A percentile compares a stretch with the other conserved stretches of the same genome.
These are phyloP conservation scores for Vaucheria bursata DNA, from an alignment of 352 stramenopile species.

Conservation along the genomic window DNA sequence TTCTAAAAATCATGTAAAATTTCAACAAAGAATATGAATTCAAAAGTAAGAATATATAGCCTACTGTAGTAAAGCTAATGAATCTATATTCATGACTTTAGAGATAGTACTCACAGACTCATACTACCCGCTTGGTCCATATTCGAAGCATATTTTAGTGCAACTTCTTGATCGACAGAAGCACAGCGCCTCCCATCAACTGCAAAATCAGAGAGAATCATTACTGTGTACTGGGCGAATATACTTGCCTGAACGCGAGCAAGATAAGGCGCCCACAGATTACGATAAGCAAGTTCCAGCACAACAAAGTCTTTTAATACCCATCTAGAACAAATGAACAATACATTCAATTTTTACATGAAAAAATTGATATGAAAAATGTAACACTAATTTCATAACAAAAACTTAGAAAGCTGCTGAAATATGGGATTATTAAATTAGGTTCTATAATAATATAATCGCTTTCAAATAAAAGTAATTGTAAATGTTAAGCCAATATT, in stretches of 20 bases:
- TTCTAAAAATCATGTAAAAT: too few relatives aligned
- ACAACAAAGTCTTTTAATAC: not conserved
- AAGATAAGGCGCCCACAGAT: conserved; percentile 4
- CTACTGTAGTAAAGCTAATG: too few relatives aligned
- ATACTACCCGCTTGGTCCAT: not conserved
- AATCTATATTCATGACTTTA: too few relatives aligned
- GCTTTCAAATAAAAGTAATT: not conserved
- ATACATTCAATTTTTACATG: too few relatives aligned
- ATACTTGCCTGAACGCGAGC: conserved; percentile 1
- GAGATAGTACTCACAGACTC: conserved; percentile 6
- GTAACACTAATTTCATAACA: not conserved
- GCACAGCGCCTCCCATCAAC: not conserved
- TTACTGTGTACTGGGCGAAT: not conserved
- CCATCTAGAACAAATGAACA: too few relatives aligned
- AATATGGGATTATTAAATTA: not conserved
- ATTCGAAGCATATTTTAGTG: not conserved
- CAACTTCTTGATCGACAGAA: not conserved
- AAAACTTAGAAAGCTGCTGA: not conserved
- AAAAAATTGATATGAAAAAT: too few relatives aligned
- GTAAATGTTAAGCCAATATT: not conserved
- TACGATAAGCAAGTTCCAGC: not conserved
- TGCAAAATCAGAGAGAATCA: not conserved
- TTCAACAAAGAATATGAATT: too few relatives aligned
- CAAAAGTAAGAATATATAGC: too few relatives aligned
- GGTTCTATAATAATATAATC: not conserved